These are phyloP conservation scores for Helicostylum pulchrum DNA, from an alignment of 192 early-diverging fungal genomes.

Conservation along the genomic window DNA sequence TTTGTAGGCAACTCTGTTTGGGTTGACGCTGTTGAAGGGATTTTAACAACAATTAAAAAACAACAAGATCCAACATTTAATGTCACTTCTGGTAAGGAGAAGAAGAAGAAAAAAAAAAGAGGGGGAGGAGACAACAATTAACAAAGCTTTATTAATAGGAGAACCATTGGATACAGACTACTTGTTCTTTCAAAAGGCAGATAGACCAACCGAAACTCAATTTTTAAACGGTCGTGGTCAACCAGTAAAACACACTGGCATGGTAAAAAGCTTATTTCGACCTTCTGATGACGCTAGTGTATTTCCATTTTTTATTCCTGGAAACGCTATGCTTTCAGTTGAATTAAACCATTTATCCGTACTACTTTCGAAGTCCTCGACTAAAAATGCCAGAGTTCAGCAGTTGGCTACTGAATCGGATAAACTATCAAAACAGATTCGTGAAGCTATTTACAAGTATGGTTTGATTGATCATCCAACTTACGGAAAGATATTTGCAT, in stretches of 20 bases:
- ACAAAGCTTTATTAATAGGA: no score
- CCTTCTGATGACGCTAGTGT: slow-evolving; percentile 59
- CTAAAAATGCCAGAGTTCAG: slow-evolving; percentile 2
- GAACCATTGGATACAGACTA: slow-evolving; percentile 3
- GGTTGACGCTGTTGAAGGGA: slow-evolving; percentile 42
- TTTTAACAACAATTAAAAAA: slow-evolving; percentile 40
- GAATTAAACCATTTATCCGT: slow-evolving; percentile 42
- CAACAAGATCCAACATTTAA: slow-evolving; percentile 48
- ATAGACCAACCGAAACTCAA: slow-evolving; percentile 41
- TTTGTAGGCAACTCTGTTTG: slow-evolving; percentile 41
- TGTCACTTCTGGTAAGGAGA: slow-evolving; percentile 11
- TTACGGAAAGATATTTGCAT: slow-evolving; percentile 59
- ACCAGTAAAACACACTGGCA: slow-evolving; percentile 34
- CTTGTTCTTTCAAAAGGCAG: slow-evolving; percentile 28
- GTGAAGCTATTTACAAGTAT: slow-evolving; percentile 43
- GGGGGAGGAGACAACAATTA: no score
- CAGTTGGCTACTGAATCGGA: slow-evolving; percentile 38
- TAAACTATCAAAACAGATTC: slow-evolving; percentile 5
- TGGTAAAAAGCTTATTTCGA: slow-evolving; percentile 51
- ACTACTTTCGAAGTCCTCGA: slow-evolving; percentile 7
- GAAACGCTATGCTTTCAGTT: slow-evolving; percentile 62
- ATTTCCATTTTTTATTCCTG: slow-evolving; percentile 57
- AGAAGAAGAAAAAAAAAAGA: neutral
- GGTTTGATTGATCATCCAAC: slow-evolving; percentile 49
- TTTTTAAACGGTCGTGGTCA: slow-evolving; percentile 42